phyloP scores from a whole-genome alignment of 495 filamentous ascomycete genomes.

The Lepraria neglecta region DNA sequence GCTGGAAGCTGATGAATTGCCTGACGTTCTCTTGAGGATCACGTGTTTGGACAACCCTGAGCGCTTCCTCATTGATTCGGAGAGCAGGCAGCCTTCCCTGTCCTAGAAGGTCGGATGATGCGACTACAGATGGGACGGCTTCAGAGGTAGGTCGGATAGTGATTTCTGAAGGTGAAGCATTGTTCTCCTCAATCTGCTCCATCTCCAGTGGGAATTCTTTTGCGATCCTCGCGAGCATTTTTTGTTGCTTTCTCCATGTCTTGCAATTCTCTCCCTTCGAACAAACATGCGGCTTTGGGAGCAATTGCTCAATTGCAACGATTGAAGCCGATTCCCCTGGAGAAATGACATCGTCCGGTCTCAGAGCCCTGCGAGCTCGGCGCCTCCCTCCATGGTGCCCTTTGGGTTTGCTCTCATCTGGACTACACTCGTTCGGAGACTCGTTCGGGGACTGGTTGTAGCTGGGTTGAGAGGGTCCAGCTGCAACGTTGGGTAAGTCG shows the following conservation, averaged over 20 bases:
- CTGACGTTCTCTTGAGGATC: conserved; percentile 90
- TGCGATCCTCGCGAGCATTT: conserved; percentile 58
- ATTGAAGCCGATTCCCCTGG: conserved; percentile 83
- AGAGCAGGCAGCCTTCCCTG: conserved; percentile 54
- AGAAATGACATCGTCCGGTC: conserved; percentile 56
- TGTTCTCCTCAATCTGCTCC: conserved; percentile 31
- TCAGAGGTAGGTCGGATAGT: conserved; percentile 36
- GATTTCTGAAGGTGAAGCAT: conserved; percentile 21
- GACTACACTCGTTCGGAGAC: conserved; percentile 22
- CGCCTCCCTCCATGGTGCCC: conserved; percentile 35
- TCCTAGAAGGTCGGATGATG: conserved; percentile 84
- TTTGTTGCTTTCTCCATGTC: conserved; percentile 70
- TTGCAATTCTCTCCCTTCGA: conserved; percentile 84
- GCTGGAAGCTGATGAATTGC: conserved; percentile 78
- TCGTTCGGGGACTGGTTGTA: conserved; percentile 24
- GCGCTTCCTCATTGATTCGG: conserved; percentile 61
- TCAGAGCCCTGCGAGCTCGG: conserved; percentile 38
- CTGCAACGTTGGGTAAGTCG: conserved; percentile 13
- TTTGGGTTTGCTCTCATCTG: conserved; percentile 31
- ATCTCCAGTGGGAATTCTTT: conserved; percentile 60
- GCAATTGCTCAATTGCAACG: conserved; percentile 80
- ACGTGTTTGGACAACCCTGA: conserved; percentile 57
- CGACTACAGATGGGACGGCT: conserved; percentile 64
- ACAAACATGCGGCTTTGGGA: conserved; percentile 80
- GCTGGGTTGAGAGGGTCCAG: conserved; percentile 1